Percentiles rank a stretch among this genome's conserved stretches.
Evolutionary conservation across 257 asterid genomes (phyloP).

Genomic region (Ilex asprella): DNA sequence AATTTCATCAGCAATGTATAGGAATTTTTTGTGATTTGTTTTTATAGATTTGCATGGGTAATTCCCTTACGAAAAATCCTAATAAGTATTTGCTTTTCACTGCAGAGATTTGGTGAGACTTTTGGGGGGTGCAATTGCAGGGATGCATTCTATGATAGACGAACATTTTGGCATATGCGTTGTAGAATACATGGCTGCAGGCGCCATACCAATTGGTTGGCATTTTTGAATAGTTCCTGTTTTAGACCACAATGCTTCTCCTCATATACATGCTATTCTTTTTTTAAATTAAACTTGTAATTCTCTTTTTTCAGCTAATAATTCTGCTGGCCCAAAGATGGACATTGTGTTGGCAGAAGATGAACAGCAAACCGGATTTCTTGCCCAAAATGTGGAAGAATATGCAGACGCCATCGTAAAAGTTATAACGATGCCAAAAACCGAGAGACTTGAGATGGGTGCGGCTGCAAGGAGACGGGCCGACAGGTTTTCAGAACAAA

Average conservation of each 20-base stretch:
- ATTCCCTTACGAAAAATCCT: too few species aligned
- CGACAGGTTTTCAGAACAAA: constrained; percentile 66
- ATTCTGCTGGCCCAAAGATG: constrained; percentile 94
- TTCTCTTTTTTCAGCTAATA: constrained; percentile 53
- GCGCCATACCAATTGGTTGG: constrained; percentile 88
- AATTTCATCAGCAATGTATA: too few species aligned
- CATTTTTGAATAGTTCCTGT: constrained; percentile 1
- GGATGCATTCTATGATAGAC: constrained; percentile 90
- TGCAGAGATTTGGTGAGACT: constrained; percentile 71
- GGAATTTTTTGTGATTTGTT: too few species aligned
- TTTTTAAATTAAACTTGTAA: too few species aligned
- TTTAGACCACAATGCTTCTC: too few species aligned
- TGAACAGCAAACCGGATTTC: constrained; percentile 71
- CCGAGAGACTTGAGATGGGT: constrained; percentile 63
- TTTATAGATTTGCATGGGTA: too few species aligned
- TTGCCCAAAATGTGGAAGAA: constrained; percentile 60
- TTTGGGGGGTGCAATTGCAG: constrained; percentile 74
- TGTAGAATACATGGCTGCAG: constrained; percentile 95
- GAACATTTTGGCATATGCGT: constrained; percentile 96
- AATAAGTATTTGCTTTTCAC: too few species aligned
- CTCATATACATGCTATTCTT: too few species aligned
- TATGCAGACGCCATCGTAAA: constrained; percentile 67
- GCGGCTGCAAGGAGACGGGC: constrained; percentile 82
- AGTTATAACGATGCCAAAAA: constrained; percentile 48
- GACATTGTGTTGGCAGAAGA: constrained; percentile 82